A percentile compares a stretch with the other conserved stretches of the same genome.
These are phyloP conservation scores for Pharnaceum exiguum DNA, from an alignment of 148 eudicot genomes.

Conservation along the genomic window DNA sequence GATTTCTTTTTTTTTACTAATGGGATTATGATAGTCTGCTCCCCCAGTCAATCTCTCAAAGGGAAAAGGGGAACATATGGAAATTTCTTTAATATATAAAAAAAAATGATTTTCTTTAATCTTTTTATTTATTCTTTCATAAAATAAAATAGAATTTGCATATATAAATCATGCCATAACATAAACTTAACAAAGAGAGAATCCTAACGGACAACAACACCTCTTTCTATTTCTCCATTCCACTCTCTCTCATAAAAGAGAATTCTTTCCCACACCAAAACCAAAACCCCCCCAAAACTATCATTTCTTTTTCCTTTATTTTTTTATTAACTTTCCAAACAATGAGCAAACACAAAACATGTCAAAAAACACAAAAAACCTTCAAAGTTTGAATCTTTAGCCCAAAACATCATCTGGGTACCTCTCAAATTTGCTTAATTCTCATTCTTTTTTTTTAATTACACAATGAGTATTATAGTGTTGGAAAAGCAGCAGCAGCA, in stretches of 20 bases:
- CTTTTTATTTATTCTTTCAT: no score
- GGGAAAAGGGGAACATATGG: no score
- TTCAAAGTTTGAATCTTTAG: no score
- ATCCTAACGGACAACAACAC: slow-evolving; percentile 28
- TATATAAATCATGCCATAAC: no score
- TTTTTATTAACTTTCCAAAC: neutral
- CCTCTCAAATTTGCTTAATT: neutral
- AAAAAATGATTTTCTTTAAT: no score
- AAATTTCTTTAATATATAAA: no score
- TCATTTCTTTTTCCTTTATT: neutral
- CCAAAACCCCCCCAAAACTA: neutral
- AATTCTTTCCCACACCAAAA: slow-evolving; percentile 4
- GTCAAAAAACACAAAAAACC: no score
- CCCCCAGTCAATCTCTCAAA: no score
- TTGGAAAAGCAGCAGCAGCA: slow-evolving; percentile 22
- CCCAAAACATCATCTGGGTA: neutral
- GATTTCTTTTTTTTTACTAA: no score
- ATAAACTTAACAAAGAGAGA: slow-evolving; percentile 19
- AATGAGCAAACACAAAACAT: no score
- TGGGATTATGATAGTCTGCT: no score
- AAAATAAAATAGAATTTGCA: no score
- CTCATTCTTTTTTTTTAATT: slow-evolving; percentile 1
- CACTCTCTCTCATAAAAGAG: neutral
- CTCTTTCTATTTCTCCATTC: slow-evolving; percentile 1
- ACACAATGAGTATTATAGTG: slow-evolving; percentile 20